A percentile compares a stretch with the other conserved stretches of the same genome.
These are phyloP conservation scores for Chytridium lagenaria DNA, from an alignment of 371 early-diverging fungal species.

Conservation along the genomic window DNA sequence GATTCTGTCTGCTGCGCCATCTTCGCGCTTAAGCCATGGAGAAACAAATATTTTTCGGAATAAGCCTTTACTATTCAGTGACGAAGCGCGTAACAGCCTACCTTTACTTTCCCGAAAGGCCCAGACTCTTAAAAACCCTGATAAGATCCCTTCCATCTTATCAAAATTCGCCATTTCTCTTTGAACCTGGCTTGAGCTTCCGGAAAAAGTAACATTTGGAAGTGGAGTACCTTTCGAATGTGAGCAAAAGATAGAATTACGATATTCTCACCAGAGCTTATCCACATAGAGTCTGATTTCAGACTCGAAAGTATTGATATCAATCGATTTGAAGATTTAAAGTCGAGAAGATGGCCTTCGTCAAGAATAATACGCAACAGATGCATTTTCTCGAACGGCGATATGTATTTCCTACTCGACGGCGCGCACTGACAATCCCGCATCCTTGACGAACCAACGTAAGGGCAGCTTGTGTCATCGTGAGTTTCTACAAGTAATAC, in stretches of 20 bases:
- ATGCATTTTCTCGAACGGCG: slow-evolving; percentile 71
- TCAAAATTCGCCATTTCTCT: not conserved
- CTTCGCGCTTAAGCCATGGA: slow-evolving; percentile 17
- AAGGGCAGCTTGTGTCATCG: slow-evolving; percentile 38
- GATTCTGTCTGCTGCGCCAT: slow-evolving; percentile 36
- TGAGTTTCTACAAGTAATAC: too few species aligned
- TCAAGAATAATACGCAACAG: slow-evolving; percentile 82
- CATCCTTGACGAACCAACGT: slow-evolving; percentile 39
- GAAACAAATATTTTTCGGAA: not conserved
- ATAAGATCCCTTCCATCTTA: not conserved
- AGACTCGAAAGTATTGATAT: slow-evolving; percentile 61
- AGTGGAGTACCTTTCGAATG: slow-evolving; percentile 53
- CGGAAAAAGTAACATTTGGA: slow-evolving; percentile 35
- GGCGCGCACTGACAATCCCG: slow-evolving; percentile 30
- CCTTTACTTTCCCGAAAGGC: not conserved
- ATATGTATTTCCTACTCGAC: slow-evolving; percentile 35
- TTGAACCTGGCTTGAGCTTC: not conserved
- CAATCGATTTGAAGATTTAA: slow-evolving; percentile 28
- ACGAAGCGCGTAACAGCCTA: not conserved
- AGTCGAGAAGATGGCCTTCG: slow-evolving; percentile 69
- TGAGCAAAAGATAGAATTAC: not conserved
- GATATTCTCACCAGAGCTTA: slow-evolving; percentile 51
- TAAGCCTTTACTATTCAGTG: not conserved
- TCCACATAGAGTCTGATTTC: slow-evolving; percentile 72
- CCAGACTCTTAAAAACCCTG: not conserved